Conservation (phyloP, 1,284 basidiomycete species). For the Apiotrichum mycotoxinovorans region DNA sequence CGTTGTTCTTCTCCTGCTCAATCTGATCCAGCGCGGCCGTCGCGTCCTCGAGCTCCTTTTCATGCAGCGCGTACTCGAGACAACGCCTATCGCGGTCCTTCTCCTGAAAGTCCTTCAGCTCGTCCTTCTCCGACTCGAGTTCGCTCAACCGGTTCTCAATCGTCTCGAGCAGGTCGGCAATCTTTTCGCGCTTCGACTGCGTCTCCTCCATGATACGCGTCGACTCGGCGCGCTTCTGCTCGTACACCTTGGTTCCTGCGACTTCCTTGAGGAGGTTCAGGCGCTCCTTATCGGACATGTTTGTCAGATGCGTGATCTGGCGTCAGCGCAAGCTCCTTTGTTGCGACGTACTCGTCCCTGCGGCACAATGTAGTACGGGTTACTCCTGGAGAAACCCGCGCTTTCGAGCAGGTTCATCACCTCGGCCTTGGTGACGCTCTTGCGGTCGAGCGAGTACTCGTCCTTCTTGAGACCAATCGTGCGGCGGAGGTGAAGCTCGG, state of each 20-base stretch:
- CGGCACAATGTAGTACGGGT: constrained; percentile 98
- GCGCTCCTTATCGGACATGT: constrained; percentile 93
- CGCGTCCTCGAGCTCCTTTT: constrained; percentile 85
- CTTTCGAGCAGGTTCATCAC: constrained; percentile 93
- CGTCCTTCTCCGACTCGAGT: constrained; percentile 95
- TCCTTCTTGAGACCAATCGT: constrained; percentile 99
- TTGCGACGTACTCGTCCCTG: constrained; percentile 80
- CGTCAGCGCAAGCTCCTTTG: constrained; percentile 5
- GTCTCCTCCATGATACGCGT: constrained; percentile 96
- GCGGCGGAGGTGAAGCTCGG: constrained; percentile 77
- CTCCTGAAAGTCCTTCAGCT: constrained; percentile 91
- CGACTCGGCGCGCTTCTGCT: constrained; percentile 87
- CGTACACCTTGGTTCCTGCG: constrained; percentile 97
- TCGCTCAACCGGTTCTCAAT: constrained; percentile 87
- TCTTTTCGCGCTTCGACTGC: constrained; percentile 85
- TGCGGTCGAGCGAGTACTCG: constrained; percentile 95
- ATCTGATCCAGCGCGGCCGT: constrained; percentile 75
- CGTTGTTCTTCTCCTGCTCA: constrained; percentile 67
- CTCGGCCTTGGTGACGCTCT: constrained; percentile 86
- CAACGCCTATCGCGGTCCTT: constrained; percentile 93
- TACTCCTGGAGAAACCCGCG: constrained; percentile 94
- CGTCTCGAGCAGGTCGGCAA: constrained; percentile 81
- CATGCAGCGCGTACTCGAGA: constrained; percentile 91
- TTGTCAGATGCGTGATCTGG: constrained; percentile 92
- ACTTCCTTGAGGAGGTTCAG: constrained; percentile 94